Evolutionary conservation across 495 filamentous ascomycete species (phyloP).

Genomic region (Penicillium paradoxum): DNA sequence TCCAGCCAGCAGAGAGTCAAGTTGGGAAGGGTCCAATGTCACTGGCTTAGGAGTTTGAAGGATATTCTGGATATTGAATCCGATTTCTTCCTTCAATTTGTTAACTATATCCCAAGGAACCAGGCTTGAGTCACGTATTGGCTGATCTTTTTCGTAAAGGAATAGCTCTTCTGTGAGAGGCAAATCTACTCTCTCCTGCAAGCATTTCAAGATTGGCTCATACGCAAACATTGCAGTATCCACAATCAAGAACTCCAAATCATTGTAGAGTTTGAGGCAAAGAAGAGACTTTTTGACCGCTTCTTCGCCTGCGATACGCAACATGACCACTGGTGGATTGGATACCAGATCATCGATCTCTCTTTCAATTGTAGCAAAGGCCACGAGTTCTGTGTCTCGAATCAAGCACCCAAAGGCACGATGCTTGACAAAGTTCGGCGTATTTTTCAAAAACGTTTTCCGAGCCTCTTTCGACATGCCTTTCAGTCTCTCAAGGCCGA

Average conservation of each 20-base stretch:
- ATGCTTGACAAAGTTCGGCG: slow-evolving; percentile 52
- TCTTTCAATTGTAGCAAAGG: slow-evolving; percentile 59
- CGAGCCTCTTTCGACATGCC: slow-evolving; percentile 23
- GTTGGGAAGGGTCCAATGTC: slow-evolving; percentile 55
- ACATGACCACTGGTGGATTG: slow-evolving; percentile 43
- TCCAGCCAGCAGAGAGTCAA: slow-evolving; percentile 50
- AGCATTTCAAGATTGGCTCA: slow-evolving; percentile 58
- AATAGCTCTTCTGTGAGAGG: slow-evolving; percentile 51
- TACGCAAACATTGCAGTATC: slow-evolving; percentile 67
- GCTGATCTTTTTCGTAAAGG: slow-evolving; percentile 21
- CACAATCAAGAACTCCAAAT: slow-evolving; percentile 49
- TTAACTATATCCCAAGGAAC: slow-evolving; percentile 19
- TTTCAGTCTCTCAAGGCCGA: slow-evolving; percentile 43
- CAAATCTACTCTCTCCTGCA: slow-evolving; percentile 53
- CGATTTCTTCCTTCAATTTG: slow-evolving; percentile 7
- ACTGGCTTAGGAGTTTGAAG: slow-evolving; percentile 29
- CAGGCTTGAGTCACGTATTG: slow-evolving; percentile 15
- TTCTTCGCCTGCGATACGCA: slow-evolving; percentile 47
- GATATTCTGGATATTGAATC: slow-evolving; percentile 22
- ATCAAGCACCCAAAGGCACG: slow-evolving; percentile 58
- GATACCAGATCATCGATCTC: slow-evolving; percentile 47
- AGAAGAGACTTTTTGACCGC: slow-evolving; percentile 39
- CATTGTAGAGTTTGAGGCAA: slow-evolving; percentile 28
- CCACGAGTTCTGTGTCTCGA: slow-evolving; percentile 45
- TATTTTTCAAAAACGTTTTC: slow-evolving; percentile 44